Evolutionary conservation across 768 basidiomycete species (phyloP), one percentile per base, ranked within the genome.

Genomic region (Imleria badia): DNA sequence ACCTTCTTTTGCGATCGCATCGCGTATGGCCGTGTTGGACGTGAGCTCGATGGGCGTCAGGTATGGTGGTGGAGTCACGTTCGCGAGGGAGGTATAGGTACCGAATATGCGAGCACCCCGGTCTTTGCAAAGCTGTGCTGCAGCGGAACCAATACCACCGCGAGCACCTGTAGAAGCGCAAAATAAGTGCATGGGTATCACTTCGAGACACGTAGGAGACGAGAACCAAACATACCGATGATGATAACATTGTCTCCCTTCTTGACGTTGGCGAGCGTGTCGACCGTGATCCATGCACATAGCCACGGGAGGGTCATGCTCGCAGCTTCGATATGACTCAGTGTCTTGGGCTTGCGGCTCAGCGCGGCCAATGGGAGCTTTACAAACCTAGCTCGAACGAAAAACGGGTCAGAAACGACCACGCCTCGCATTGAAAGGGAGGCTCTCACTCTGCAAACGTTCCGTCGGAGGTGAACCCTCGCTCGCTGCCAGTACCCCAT

Each of bases 201-300:
- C 6, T 22, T 33, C 8, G 14, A n/a, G 30, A 20, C 1, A 33
- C 9, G 10, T 13, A 0, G 14, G 30, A 22, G 38, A 13, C 23
- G 7, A 15, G 44, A 17, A 30, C 13, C 1, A 5, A 9, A 31
- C 60, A 12, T 22, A 67, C 70, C 70, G 23, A 72, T 64, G 52
- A 72, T 73, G 43, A 72, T 34, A 6, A 73, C 68, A 38, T 70
- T 72, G 29, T 72, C 70, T 13, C 66, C 72, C 19, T 60, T 13
- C 43, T 69, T 72, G 45, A 73, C 63, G 10, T 65, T 55, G 19
- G 70, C 70, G 14, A 73, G 72, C 15, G 60, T 72, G 11, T 73
- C 56, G 13, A 72, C 69, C 1, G 70, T 71, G 60, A 73, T 73
- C 72, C 72, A 72, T 8, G 72, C 72, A 48, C 70, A 72, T 23